These are phyloP conservation scores for Neofusicoccum umdonicola DNA, from an alignment of 2,329 filamentous ascomycete genomes.

Conservation along the genomic window DNA sequence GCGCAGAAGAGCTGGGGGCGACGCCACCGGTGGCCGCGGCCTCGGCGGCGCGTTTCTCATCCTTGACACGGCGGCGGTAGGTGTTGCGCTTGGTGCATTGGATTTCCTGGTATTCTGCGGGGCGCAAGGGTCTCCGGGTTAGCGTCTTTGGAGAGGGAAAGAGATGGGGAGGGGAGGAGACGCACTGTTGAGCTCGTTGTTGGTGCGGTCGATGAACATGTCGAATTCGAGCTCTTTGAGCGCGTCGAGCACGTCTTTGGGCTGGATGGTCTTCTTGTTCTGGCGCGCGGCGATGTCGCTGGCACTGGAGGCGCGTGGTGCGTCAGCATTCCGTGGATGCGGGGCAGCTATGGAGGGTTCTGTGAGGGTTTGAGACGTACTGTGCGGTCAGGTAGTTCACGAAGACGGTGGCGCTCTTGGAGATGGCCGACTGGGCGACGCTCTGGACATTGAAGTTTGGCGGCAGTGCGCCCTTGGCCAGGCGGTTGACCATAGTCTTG, in stretches of 20 bases:
- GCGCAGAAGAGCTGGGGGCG: not conserved
- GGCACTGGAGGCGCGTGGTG: slow-evolving; percentile 45
- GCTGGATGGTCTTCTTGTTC: slow-evolving; percentile 77
- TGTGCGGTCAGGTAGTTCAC: slow-evolving; percentile 74
- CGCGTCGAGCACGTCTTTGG: slow-evolving; percentile 72
- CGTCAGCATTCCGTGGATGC: not conserved
- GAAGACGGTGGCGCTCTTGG: slow-evolving; percentile 79
- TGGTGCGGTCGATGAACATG: slow-evolving; percentile 67
- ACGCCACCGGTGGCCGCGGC: not conserved
- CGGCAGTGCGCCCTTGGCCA: slow-evolving; percentile 77
- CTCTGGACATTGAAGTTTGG: slow-evolving; percentile 81
- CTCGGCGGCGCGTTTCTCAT: slow-evolving; percentile 52
- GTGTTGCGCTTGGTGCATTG: slow-evolving; percentile 73
- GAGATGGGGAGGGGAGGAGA: slow-evolving; percentile 20
- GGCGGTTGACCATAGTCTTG: slow-evolving; percentile 75
- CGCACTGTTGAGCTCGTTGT: slow-evolving; percentile 74
- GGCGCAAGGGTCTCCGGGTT: not conserved
- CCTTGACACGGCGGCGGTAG: slow-evolving; percentile 68
- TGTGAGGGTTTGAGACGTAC: slow-evolving; percentile 50
- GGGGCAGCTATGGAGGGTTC: too few relatives aligned
- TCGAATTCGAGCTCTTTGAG: slow-evolving; percentile 74
- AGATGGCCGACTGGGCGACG: slow-evolving; percentile 75
- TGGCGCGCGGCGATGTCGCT: slow-evolving; percentile 66
- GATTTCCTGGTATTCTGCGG: slow-evolving; percentile 66
- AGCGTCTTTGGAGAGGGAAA: slow-evolving; percentile 11